These are phyloP conservation scores for Boletellus sp. DNA, from an alignment of 1,284 basidiomycete genomes.

Conservation along the genomic window DNA sequence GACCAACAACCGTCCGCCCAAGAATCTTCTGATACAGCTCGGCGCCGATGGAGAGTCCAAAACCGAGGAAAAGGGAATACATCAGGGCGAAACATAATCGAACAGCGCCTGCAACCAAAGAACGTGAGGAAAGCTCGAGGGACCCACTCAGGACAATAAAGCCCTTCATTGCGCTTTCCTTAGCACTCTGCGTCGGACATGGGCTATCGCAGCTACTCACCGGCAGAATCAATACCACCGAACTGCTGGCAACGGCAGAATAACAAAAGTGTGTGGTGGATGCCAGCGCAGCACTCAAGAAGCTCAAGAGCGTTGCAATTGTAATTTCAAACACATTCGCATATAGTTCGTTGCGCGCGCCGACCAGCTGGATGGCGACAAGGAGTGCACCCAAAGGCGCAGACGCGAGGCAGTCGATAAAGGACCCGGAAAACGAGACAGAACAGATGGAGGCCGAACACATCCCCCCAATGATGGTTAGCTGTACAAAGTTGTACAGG, in stretches of 20 bases:
- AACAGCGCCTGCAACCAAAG: constrained; percentile 83
- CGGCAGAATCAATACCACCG: constrained; percentile 86
- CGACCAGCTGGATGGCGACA: constrained; percentile 71
- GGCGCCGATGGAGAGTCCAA: constrained; percentile 79
- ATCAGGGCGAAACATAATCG: constrained; percentile 80
- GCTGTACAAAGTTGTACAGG: constrained; percentile 63
- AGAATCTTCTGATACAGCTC: constrained; percentile 62
- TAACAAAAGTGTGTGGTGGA: constrained; percentile 78
- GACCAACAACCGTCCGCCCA: constrained; percentile 42
- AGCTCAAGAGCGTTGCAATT: constrained; percentile 76
- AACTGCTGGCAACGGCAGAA: constrained; percentile 78
- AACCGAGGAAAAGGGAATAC: constrained; percentile 79
- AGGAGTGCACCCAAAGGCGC: constrained; percentile 83
- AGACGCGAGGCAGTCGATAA: constrained; percentile 74
- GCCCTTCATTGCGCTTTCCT: constrained; percentile 41
- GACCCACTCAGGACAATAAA: constrained; percentile 80
- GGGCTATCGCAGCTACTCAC: constrained; percentile 37
- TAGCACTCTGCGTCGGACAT: not conserved
- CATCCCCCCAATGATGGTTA: constrained; percentile 75
- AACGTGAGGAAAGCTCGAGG: constrained; percentile 76
- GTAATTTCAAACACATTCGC: constrained; percentile 87
- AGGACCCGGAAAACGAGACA: constrained; percentile 70
- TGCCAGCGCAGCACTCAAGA: constrained; percentile 75
- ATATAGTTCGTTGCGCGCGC: constrained; percentile 78
- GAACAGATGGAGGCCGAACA: constrained; percentile 80